These are phyloP conservation scores for Trichophyton verrucosum DNA, from an alignment of 2,329 filamentous ascomycete species.

Conservation along the genomic window DNA sequence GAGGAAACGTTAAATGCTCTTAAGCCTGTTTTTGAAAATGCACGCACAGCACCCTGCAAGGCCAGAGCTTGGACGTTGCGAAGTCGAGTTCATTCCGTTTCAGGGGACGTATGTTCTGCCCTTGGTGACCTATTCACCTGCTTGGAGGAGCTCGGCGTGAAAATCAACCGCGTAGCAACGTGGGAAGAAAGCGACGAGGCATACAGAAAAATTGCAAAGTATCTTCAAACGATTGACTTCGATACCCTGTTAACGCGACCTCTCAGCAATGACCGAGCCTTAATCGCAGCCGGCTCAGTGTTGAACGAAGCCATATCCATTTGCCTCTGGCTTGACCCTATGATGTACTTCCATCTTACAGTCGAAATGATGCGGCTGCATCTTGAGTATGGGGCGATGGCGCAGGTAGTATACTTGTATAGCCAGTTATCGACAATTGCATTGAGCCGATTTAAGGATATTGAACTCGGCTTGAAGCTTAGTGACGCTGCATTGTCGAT, in stretches of 20 bases:
- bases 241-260: constrained; percentile 28
- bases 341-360: constrained; percentile 48
- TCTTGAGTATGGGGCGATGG: constrained; percentile 42
- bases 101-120: constrained; percentile 57
- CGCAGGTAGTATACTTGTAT: constrained; percentile 47
- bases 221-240: constrained; percentile 47
- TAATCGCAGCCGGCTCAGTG: constrained; percentile 40
- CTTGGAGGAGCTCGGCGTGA: constrained; percentile 55
- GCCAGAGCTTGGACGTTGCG: constrained; percentile 73
- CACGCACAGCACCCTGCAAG: constrained; percentile 62
- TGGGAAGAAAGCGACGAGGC: constrained; percentile 67
- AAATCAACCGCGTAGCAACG: constrained; percentile 52
- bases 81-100: constrained; percentile 63
- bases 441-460: constrained; percentile 46
- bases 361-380: constrained; percentile 47
- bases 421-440: constrained; percentile 46
- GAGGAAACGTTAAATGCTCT: constrained; percentile 57
- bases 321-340: constrained; percentile 48
- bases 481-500: constrained; percentile 42
- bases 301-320: constrained; percentile 47
- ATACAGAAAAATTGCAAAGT: constrained; percentile 52
- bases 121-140: constrained; percentile 60
- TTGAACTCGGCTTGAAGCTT: constrained; percentile 42
- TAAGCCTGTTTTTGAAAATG: constrained; percentile 55
- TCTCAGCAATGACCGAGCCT: constrained; percentile 30